These are phyloP conservation scores for Cytospora schulzeri DNA, from an alignment of 2,329 filamentous ascomycete species.

Conservation along the genomic window DNA sequence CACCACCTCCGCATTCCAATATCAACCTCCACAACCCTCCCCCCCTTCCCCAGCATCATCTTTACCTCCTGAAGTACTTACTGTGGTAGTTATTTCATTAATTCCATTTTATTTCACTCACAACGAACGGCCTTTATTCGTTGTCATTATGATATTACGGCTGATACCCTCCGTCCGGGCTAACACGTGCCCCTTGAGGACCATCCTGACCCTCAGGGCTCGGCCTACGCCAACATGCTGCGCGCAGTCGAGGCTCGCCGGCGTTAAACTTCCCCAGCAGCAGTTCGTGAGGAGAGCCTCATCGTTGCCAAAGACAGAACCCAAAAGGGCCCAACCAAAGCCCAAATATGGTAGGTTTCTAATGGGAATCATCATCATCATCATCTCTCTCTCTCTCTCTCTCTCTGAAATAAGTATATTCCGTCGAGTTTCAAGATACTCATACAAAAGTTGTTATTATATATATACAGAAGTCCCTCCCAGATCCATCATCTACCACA, in stretches of 20 bases:
- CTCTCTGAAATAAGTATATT: too few relatives aligned
- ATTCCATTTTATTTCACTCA: too few relatives aligned
- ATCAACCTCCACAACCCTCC: not conserved
- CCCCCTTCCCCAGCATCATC: too few relatives aligned
- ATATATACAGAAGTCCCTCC: slow-evolving; percentile 30
- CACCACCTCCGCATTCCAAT: slow-evolving; percentile 6
- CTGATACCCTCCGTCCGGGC: not conserved
- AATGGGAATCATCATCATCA: too few relatives aligned
- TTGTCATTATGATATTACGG: too few relatives aligned
- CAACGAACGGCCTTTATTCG: too few relatives aligned
- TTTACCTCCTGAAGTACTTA: too few relatives aligned
- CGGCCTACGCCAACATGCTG: not conserved
- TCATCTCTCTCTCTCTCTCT: too few relatives aligned
- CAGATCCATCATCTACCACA: slow-evolving; percentile 71
- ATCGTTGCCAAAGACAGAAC: slow-evolving; percentile 13
- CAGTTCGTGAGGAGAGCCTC: slow-evolving; percentile 17
- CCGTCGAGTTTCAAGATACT: not conserved
- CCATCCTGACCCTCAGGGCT: not conserved
- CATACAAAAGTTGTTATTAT: not conserved
- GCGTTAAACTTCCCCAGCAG: slow-evolving; percentile 5
- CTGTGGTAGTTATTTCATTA: too few relatives aligned
- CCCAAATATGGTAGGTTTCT: slow-evolving; percentile 8
- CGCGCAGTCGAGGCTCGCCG: not conserved
- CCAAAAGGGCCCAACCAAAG: not conserved
- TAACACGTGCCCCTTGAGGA: not conserved